Base-by-base conservation (phyloP, 2,329 filamentous ascomycete species). In the Emergomyces africanus region DNA sequence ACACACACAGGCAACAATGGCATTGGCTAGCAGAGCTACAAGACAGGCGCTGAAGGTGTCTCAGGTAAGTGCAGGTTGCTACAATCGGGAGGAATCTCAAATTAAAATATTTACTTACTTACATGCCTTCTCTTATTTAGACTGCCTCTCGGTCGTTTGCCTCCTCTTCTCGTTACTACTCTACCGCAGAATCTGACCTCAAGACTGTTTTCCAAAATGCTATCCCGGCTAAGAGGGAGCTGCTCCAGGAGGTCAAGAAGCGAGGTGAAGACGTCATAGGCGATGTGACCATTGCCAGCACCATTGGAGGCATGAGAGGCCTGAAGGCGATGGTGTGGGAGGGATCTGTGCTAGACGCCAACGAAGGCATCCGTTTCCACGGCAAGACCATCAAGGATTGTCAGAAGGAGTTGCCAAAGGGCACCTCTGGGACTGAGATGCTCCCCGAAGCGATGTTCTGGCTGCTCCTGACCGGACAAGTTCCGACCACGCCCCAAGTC, bases 261-360 rank as follows among this genome's bases (percentile, higher is more conserved):
- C 84, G 92, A 72, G 82, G 83, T 57, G 83, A 86, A 68, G 94
- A 91, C 75, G 85, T 86, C 61, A 86, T 97, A 68, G 92, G 92
- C 60, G 89, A 96, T 68, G 85, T 97, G 75, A 96, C 92, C 80
- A 84, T 97, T 51, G 89, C 92, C 75, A 96, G 94, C 76, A 89
- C 89, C 25, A 84, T 97, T 66, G 94, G 94, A 67, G 94, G 94
- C 69, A 97, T 97, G 94, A 88, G 91, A 78, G 92, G 92, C 44
- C 83, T 99, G 66, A 96, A 96, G 78, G 89, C 91, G 66, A 96
- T 99, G 90, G 83, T 99, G 58, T 99, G 94, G 94, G 94, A 99
- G 76, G 94, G 94, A 53, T 96, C 91, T 12, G 92, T 97, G 28
- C 85, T 99, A 55, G 94, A 99, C 71, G 88, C 94, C 66, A 87